Percentiles rank a stretch among this genome's conserved stretches.
phyloP scores from a whole-genome alignment of 169 alveolate genomes.

The Plasmodium blacklocki region DNA sequence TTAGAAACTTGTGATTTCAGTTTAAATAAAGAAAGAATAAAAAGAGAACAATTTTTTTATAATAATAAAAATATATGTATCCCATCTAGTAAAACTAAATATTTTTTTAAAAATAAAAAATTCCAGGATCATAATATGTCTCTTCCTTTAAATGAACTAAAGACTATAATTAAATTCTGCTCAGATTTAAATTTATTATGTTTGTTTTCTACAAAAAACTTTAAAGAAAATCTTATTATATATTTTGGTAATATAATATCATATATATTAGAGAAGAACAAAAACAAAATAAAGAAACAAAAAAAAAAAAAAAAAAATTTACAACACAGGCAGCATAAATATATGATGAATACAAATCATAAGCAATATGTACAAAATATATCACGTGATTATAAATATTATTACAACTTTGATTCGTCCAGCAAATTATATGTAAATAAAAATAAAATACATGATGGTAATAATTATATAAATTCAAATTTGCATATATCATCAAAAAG shows the following conservation, averaged over 20 bases:
- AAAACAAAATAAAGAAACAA: constrained; percentile 7
- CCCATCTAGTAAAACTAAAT: constrained; percentile 44
- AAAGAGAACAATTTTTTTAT: constrained; percentile 73
- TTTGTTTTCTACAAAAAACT: constrained; percentile 63
- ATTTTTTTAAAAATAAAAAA: constrained; percentile 60
- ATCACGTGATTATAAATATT: background rate
- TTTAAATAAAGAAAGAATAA: constrained; percentile 36
- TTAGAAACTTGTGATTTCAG: constrained; percentile 63
- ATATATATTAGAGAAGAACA: constrained; percentile 50
- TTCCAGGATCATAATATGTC: constrained; percentile 60
- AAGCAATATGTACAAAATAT: background rate
- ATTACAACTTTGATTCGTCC: background rate
- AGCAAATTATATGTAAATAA: background rate
- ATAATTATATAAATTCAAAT: background rate
- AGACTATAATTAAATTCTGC: constrained; percentile 41
- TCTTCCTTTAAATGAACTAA: constrained; percentile 42
- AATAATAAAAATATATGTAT: constrained; percentile 44
- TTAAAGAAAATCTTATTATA: constrained; percentile 50
- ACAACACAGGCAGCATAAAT: no score
- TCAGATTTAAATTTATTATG: constrained; percentile 62
- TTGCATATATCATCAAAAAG: background rate
- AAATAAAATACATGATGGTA: background rate
- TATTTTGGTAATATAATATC: constrained; percentile 51
- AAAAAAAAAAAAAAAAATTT: background rate
- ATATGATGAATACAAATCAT: no score